Evolutionary conservation across 2,329 filamentous ascomycete species (phyloP).

Genomic region (Zopfia rhizophila): DNA sequence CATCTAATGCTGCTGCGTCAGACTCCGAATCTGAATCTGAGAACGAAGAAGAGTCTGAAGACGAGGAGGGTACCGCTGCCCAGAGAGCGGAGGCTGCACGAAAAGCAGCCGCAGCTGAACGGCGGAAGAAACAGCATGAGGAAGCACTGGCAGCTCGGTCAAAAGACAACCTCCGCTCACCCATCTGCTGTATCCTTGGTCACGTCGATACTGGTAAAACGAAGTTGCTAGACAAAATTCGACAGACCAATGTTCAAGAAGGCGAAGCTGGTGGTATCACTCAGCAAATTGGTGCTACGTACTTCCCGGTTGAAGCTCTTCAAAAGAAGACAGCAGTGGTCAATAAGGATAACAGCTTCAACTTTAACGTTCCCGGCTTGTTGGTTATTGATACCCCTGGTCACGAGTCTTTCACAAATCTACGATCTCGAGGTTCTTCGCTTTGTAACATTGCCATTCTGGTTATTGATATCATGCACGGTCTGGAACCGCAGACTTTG

Average conservation of each 20-base stretch:
- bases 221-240: constrained; percentile 98
- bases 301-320: constrained; percentile 96
- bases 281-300: constrained; percentile 98
- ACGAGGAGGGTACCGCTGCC: constrained; percentile 79
- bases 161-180: constrained; percentile 93
- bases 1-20: constrained; percentile 32
- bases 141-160: constrained; percentile 91
- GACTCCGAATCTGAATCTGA: constrained; percentile 61
- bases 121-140: constrained; percentile 89
- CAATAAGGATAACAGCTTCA: constrained; percentile 88
- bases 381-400: constrained; percentile 97
- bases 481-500: constrained; percentile 93
- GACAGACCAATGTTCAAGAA: constrained; percentile 98
- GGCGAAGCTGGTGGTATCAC: constrained; percentile 99
- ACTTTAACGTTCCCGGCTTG: constrained; percentile 97
- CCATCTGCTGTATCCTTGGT: constrained; percentile 99
- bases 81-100: constrained; percentile 77
- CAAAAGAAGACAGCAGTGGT: constrained; percentile 92
- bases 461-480: constrained; percentile 99
- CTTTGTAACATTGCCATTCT: constrained; percentile 99
- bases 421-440: constrained; percentile 95
- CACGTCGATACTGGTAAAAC: constrained; percentile 99
- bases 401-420: constrained; percentile 99
- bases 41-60: constrained; percentile 68
- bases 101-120: constrained; percentile 89